These are phyloP conservation scores for Sutorius eximius DNA, from an alignment of 1,284 basidiomycete species.

Conservation along the genomic window DNA sequence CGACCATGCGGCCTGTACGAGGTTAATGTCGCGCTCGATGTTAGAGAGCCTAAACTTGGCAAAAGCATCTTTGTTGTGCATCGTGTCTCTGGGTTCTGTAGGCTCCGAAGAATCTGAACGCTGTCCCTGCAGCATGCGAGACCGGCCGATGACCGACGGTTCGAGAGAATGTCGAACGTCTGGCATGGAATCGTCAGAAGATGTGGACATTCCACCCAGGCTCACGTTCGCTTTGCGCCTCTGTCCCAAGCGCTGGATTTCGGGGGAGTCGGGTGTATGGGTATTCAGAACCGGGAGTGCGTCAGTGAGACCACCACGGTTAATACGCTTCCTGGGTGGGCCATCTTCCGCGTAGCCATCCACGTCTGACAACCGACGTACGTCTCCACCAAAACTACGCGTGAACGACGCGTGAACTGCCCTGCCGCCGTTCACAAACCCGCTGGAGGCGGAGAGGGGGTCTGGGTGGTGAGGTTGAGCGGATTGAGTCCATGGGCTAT, in stretches of 20 bases:
- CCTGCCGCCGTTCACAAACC: conserved; percentile 48
- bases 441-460: conserved; percentile 59
- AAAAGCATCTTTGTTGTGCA: conserved; percentile 44
- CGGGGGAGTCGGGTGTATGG: conserved; percentile 51
- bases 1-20: conserved; percentile 63
- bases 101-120: conserved; percentile 30
- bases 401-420: conserved; percentile 50
- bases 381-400: conserved; percentile 41
- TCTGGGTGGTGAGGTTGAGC: conserved; percentile 43
- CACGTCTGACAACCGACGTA: conserved; percentile 36
- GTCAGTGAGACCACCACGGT: conserved; percentile 50
- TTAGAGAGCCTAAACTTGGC: conserved; percentile 61
- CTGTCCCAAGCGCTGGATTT: conserved; percentile 51
- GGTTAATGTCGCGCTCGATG: conserved; percentile 45
- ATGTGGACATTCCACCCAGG: conserved; percentile 43
- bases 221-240: conserved; percentile 44
- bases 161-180: conserved; percentile 43
- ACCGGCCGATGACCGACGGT: conserved; percentile 42
- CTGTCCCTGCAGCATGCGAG: conserved; percentile 56
- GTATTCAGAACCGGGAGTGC: conserved; percentile 14
- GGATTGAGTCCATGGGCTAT: conserved; percentile 41
- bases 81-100: conserved; percentile 27
- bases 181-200: conserved; percentile 66
- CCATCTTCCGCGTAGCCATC: conserved; percentile 50
- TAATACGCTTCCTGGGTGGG: conserved; percentile 67